Evolutionary conservation across 2,329 filamentous ascomycete genomes (phyloP), one percentile per base, ranked within the genome.

Genomic region (Diplodia mutila): DNA sequence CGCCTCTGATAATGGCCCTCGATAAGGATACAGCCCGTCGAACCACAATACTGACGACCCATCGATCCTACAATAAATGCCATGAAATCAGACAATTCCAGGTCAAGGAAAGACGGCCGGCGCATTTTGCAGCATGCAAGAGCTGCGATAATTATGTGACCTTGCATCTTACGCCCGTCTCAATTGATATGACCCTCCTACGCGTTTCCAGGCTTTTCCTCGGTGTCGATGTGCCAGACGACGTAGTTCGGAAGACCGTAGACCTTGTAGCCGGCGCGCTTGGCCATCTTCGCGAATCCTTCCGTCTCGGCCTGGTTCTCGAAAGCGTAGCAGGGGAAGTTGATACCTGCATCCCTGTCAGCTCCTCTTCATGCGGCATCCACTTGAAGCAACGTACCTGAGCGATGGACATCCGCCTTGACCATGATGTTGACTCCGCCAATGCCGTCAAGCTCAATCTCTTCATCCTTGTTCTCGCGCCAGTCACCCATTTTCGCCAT

Each of bases 261-360:
- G 29, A 99, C 95, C 75, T 92, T 86, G 78, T 97, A 98, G 53
- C 95, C 95, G 21, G 95, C 95, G 70, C 93, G 87, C 83, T 96
- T 97, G 69, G 95, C 95, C 95, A 99, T 99, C 80, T 96, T 97
- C 46, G 95, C 95, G 76, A 99, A 99, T 7, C 95, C 95, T 82
- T 99, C 95, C 4, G 95, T 99, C 81, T 99, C 95, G 71, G 95
- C 95, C 82, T 99, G 95, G 80, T 99, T 98, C 79, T 99, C 95
- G 78, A 99, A 99, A 3, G 95, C 87, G 76, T 99, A 99, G 77
- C 89, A 90, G 9, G 95, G 95, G 80, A 99, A 99, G 80, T 99
- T 99, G 83, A 99, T 95, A 70, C 53, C 68, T 49, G 7, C 29
- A 37, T 39, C 16, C 16, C 6, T 29, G 18, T 39, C 23, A 25